These are phyloP conservation scores for Ephemerocybe angulata DNA, from an alignment of 768 basidiomycete species.

Conservation along the genomic window DNA sequence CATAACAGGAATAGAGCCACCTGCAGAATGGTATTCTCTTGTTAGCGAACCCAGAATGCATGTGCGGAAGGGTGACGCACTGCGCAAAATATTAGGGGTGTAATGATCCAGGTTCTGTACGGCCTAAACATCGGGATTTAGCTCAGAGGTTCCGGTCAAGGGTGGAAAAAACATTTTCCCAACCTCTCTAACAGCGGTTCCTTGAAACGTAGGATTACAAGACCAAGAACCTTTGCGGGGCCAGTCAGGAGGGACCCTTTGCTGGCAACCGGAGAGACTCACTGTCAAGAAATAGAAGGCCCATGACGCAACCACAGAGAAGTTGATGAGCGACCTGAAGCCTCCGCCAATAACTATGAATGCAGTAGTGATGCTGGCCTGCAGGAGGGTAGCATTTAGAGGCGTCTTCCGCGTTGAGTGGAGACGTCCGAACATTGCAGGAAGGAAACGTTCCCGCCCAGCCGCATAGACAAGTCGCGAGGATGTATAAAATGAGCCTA, in stretches of 20 bases:
- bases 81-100: constrained; percentile 85
- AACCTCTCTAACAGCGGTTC: constrained; percentile 86
- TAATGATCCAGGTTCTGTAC: constrained; percentile 88
- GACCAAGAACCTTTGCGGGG: constrained; percentile 73
- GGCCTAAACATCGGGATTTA: constrained; percentile 52
- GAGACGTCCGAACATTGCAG: constrained; percentile 74
- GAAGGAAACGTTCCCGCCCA: constrained; percentile 84
- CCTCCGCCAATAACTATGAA: constrained; percentile 89
- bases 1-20: constrained; percentile 86
- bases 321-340: constrained; percentile 85
- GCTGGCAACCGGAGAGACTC: constrained; percentile 16
- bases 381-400: constrained; percentile 80
- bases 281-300: constrained; percentile 86
- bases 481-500: constrained; percentile 69
- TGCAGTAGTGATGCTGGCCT: constrained; percentile 65
- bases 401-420: constrained; percentile 79
- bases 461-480: constrained; percentile 88
- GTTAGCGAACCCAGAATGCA: constrained; percentile 5
- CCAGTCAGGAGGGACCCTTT: neutral
- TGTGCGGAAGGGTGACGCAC: constrained; percentile 40
- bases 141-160: neutral
- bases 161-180: constrained; percentile 6
- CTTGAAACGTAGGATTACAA: constrained; percentile 83
- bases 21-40: constrained; percentile 37
- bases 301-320: constrained; percentile 85